These are phyloP conservation scores for Porphyrellus cyaneotinctus DNA, from an alignment of 768 basidiomycete species.

Conservation along the genomic window DNA sequence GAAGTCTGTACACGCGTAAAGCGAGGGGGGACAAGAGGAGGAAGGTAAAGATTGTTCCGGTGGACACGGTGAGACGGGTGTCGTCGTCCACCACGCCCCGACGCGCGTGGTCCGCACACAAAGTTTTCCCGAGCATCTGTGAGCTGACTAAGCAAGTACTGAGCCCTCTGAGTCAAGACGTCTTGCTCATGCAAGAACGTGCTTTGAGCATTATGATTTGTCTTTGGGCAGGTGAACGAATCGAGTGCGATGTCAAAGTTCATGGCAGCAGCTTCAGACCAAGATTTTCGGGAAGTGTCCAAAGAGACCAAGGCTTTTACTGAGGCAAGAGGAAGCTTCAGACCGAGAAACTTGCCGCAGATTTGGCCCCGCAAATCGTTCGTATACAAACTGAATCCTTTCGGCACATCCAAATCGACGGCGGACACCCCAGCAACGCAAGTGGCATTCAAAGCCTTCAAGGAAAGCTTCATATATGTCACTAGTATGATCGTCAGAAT, in stretches of 20 bases:
- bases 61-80: constrained; percentile 27
- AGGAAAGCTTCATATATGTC: constrained; percentile 72
- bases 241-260: constrained; percentile 59
- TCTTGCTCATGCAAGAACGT: constrained; percentile 74
- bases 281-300: constrained; percentile 39
- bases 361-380: constrained; percentile 73
- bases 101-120: background rate
- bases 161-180: constrained; percentile 56
- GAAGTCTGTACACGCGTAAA: constrained; percentile 13
- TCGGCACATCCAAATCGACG: constrained; percentile 48
- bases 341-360: constrained; percentile 59
- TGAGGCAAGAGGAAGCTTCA: constrained; percentile 50
- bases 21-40: constrained; percentile 34
- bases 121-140: constrained; percentile 14
- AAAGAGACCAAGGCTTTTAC: constrained; percentile 49
- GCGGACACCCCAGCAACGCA: constrained; percentile 54
- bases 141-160: constrained; percentile 44
- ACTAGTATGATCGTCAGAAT: constrained; percentile 42
- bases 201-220: constrained; percentile 51
- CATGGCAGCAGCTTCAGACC: constrained; percentile 64
- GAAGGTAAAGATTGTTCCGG: constrained; percentile 49
- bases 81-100: background rate
- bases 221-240: constrained; percentile 60
- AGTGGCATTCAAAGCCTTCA: constrained; percentile 52
- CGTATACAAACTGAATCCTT: constrained; percentile 60